Conservation (phyloP, 1,284 basidiomycete genomes). For the Chiua sp. region DNA sequence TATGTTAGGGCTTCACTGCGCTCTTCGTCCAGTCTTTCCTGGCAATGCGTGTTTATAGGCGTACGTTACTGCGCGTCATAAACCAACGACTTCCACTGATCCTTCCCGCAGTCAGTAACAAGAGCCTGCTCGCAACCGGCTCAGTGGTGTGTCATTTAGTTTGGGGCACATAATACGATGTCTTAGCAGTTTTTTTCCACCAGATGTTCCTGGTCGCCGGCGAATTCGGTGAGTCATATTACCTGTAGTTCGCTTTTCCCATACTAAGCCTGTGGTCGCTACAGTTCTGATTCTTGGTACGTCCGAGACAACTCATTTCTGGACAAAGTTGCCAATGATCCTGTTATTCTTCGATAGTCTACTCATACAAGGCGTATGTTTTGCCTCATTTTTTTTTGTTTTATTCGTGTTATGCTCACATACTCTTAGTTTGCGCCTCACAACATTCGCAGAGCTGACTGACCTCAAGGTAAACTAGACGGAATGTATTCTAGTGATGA, state of each 20-base stretch:
- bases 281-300: conserved; percentile 28
- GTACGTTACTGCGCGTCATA: conserved; percentile 17
- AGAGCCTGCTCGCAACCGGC: conserved; percentile 28
- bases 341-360: conserved; percentile 40
- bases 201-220: conserved; percentile 46
- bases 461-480: conserved; percentile 30
- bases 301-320: conserved; percentile 6
- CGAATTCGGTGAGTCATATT: conserved; percentile 55
- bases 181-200: conserved; percentile 6
- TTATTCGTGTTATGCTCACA: not conserved
- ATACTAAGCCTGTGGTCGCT: conserved; percentile 7
- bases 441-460: conserved; percentile 47
- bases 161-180: not conserved
- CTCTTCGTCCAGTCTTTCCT: conserved; percentile 45
- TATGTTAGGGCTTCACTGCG: conserved; percentile 38
- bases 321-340: conserved; percentile 1
- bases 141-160: conserved; percentile 24
- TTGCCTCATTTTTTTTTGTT: not conserved
- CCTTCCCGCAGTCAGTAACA: conserved; percentile 35
- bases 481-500: not conserved
- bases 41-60: conserved; percentile 37
- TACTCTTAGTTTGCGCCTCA: conserved; percentile 32
- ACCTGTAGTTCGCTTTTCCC: not conserved
- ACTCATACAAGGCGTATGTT: conserved; percentile 45
- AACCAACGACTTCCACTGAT: not conserved